Base-by-base conservation (phyloP, 2,329 filamentous ascomycete genomes). In the Xylariomycetidae sp. region DNA sequence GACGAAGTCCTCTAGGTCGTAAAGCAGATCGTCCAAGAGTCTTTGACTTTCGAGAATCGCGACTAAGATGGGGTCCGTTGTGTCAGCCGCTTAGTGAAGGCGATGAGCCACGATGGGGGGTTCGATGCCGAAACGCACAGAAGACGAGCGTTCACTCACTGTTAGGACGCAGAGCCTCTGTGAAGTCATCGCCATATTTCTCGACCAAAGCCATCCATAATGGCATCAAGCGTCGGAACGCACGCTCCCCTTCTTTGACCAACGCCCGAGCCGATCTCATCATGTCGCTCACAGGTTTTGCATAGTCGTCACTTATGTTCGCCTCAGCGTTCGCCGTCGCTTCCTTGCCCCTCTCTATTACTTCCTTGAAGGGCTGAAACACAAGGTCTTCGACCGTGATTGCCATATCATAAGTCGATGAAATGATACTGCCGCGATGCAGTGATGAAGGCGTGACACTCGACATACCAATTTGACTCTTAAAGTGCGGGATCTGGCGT, bases 1-100 rank as follows among this genome's bases (percentile, higher is more conserved):
- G 17, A 58, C 57, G 35, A 57, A 66, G 46, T 67, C 64, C 25
- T 68, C 64, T 27, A 68, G 58, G 37, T 67, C 63, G 43, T 66
- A 67, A 6, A 67, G 53, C 3, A 66, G 47, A 33, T 64, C 59
- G 30, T 66, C 63, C 4, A 67, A 45, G 12, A 43, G 36, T 9
- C 59, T 44, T 16, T 50, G 49, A 11, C 42, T 46, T 30, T 49
- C 44, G 26, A 45, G 22, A 6, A 51, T 43, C 6, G 27, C 34
- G 17, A 51, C 47, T 51, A 26, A 13, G 29, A 31, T 17, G 20
- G 20, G 14, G 37, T 51, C 15, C 47, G 46, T 36, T 22, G 16
- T 27, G n/a, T n/a, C n/a, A n/a, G n/a, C n/a, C n/a, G n/a, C n/a
- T n/a, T n/a, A n/a, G n/a, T n/a, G n/a, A n/a, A n/a, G n/a, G n/a